Percentiles rank a stretch among this genome's conserved stretches.
Conservation (phyloP, 345 rosid genomes). For the Balakata baccata region DNA sequence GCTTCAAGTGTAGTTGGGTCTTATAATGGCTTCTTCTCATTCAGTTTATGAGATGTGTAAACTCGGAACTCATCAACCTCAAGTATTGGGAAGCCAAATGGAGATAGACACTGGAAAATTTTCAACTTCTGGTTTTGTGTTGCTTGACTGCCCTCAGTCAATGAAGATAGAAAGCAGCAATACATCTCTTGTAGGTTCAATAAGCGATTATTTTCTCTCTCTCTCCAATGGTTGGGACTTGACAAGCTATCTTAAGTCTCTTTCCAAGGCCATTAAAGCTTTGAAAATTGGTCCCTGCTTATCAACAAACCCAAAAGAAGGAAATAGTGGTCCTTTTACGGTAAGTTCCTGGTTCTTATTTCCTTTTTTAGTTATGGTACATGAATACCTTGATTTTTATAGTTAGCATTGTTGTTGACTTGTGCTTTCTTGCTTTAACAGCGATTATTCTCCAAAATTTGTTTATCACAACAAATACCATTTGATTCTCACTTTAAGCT, state of each 20-base stretch:
- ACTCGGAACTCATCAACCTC: slow-evolving; percentile 91
- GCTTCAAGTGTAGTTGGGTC: neutral
- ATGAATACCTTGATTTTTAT: neutral
- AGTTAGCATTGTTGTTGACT: neutral
- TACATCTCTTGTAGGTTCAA: slow-evolving; percentile 92
- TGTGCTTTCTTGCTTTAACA: slow-evolving; percentile 1
- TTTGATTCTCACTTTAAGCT: neutral
- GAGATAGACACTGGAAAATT: slow-evolving; percentile 70
- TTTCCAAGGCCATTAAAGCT: slow-evolving; percentile 79
- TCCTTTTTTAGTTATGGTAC: neutral
- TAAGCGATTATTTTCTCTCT: slow-evolving; percentile 94
- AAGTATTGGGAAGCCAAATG: slow-evolving; percentile 74
- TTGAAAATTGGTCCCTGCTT: slow-evolving; percentile 63
- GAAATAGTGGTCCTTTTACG: slow-evolving; percentile 64
- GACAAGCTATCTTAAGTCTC: slow-evolving; percentile 90
- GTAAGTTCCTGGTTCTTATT: slow-evolving; percentile 39
- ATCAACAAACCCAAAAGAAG: slow-evolving; percentile 79
- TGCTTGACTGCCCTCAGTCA: slow-evolving; percentile 93
- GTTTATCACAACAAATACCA: neutral
- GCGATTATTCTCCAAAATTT: neutral
- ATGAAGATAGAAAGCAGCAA: slow-evolving; percentile 95
- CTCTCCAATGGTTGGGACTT: slow-evolving; percentile 97
- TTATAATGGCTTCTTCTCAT: slow-evolving; percentile 8
- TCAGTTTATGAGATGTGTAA: slow-evolving; percentile 91
- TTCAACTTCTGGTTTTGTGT: slow-evolving; percentile 74